Base-by-base conservation (phyloP, 2,329 filamentous ascomycete species). In the Nothopassalora personata region DNA sequence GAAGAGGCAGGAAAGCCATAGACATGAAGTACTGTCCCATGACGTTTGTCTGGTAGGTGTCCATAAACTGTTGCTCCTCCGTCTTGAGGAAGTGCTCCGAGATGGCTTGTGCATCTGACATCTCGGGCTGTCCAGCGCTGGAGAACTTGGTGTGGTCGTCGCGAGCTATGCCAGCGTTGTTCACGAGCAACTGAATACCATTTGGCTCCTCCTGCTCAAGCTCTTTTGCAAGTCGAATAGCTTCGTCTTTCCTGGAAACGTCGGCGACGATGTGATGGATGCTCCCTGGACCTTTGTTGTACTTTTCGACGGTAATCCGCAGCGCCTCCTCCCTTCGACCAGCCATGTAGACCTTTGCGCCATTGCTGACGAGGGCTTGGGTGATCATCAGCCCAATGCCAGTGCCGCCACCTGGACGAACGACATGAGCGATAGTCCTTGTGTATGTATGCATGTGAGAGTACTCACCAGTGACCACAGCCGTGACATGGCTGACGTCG, bases 161-260 rank as follows among this genome's bases (percentile, higher is more conserved):
- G 33, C 75, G 73, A 13, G 81, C 80, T 56, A 83, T 76, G 1
- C 81, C 80, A 8, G 80, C 80, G 56, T 81, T 82, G 68, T 82
- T 82, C 19, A 83, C 78, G 6, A 83, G 73, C 49, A 84, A 67
- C 57, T 84, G 80, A 31, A 84, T 79, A 4, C 81, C 81, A 7
- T 78, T 76, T 1, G 77, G 50, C 64, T 84, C 81, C 59, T 79
- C 78, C 58, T 72, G 60, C 52, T 68, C 67, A 10, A 79, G 64
- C 56, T 77, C 74, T 39, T 75, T 70, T 45, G 73, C 75, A 11
- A 78, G 68, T 19, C 73, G 69, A 53, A 76, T 67, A n/a, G 73
- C 68, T 8, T 81, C 80, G 9, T 79, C 73, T 63, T 83, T 83
- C 18, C 76, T 75, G 61, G 77, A 79, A 39, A 81, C 76, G 63